These are phyloP conservation scores for Firmiana major DNA, from an alignment of 345 rosid genomes.

Conservation along the genomic window DNA sequence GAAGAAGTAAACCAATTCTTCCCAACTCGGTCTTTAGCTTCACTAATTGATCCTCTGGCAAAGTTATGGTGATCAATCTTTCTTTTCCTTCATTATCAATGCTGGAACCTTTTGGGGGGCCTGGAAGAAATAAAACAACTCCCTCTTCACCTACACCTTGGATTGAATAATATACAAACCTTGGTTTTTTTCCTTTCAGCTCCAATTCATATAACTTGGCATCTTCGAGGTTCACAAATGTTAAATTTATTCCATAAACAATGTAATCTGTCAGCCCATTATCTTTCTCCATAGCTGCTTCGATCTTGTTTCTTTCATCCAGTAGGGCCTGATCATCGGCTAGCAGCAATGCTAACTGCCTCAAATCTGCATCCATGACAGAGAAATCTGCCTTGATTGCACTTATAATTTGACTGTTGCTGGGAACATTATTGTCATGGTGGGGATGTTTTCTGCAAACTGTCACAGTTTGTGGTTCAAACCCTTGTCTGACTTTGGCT, in stretches of 20 bases:
- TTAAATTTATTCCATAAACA: constrained; percentile 60
- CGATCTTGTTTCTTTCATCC: constrained; percentile 45
- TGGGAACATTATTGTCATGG: constrained; percentile 13
- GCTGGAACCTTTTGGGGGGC: not conserved
- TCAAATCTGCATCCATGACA: constrained; percentile 25
- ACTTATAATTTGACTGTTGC: constrained; percentile 43
- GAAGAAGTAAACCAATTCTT: constrained; percentile 24
- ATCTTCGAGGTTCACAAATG: constrained; percentile 49
- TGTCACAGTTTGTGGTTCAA: constrained; percentile 38
- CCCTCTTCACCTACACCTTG: constrained; percentile 66
- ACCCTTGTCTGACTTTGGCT: constrained; percentile 40
- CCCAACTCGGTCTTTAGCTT: constrained; percentile 43
- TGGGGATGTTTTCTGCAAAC: constrained; percentile 40
- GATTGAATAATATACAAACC: constrained; percentile 35
- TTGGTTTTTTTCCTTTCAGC: constrained; percentile 41
- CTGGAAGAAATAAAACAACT: constrained; percentile 34
- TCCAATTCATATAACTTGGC: constrained; percentile 38
- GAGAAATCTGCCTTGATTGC: constrained; percentile 32
- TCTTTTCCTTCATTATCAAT: constrained; percentile 12
- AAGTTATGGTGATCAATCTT: constrained; percentile 42
- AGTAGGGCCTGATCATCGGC: constrained; percentile 11
- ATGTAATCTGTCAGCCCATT: constrained; percentile 45
- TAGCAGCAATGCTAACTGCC: constrained; percentile 25
- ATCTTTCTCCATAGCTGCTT: constrained; percentile 35
- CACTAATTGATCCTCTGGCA: constrained; percentile 35